Base-by-base conservation (phyloP, 1,284 basidiomycete genomes). In the Ustilago trichophora region DNA sequence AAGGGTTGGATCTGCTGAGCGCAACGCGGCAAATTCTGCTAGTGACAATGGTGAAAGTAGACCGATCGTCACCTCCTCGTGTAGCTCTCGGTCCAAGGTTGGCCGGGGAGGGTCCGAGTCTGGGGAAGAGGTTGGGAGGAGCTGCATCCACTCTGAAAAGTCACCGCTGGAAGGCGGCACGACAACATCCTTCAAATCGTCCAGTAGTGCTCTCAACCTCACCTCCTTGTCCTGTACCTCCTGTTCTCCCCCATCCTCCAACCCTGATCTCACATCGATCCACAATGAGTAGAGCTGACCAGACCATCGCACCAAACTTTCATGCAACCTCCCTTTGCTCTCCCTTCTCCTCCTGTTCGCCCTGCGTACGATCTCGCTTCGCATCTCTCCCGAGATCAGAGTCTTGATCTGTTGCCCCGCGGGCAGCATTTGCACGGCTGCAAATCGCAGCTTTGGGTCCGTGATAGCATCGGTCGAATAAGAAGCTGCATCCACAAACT, bases 401-500 rank as follows among this genome's bases (percentile, higher is more conserved):
- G 64, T 68, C 24, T 33, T 41, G 13, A 72, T 29, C 50, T 58
- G 50, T 34, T 72, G 57, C 1, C 65, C 69, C 1, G 25, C 25
- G 2, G 38, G 40, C 2, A 67, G 45, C 24, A 68, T 25, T 26
- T 48, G 22, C 4, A 52, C n/a, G 0, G 24, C 12, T 0, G 38
- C 36, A n/a, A 53, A 59, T 4, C 13, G 6, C 10, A 58, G 8
- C 22, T 19, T 24, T 2, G 43, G 22, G 3, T 31, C n/a, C 2
- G 49, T 51, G 16, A 72, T 62, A 19, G 54, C 40, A 32, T 59
- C 54, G 9, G 69, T 72, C 11, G 41, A 47, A 33, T 72, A 72
- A 0, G 13, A 6, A 12, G 50, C 48, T 7, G 50, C 27, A 24
- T 57, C 52, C 0, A 72, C 46, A 8, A 22, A 12, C 8, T 49